phyloP scores from a whole-genome alignment of 140 eudicot genomes.

The Ambrosia hybrid region DNA sequence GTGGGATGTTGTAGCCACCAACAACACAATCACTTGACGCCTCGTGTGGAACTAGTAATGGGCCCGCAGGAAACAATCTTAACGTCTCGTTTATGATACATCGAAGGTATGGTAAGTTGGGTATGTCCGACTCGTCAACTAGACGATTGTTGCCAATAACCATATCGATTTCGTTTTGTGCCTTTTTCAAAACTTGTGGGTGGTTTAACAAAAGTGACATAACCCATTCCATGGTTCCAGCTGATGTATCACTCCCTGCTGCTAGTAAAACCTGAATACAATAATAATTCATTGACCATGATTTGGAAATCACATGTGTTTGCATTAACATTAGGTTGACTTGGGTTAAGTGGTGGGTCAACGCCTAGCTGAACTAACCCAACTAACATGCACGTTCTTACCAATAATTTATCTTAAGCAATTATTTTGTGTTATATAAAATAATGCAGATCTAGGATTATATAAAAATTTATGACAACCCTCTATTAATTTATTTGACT shows the following conservation, averaged over 20 bases:
- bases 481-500: too few relatives aligned
- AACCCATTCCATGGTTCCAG: slow-evolving; percentile 61
- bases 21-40: slow-evolving; percentile 52
- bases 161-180: slow-evolving; percentile 47
- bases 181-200: slow-evolving; percentile 41
- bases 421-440: too few relatives aligned
- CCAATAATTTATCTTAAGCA: too few relatives aligned
- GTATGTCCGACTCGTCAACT: slow-evolving; percentile 43
- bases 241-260: slow-evolving; percentile 50
- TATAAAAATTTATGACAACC: too few relatives aligned
- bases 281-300: too few relatives aligned
- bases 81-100: slow-evolving; percentile 53
- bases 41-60: slow-evolving; percentile 46
- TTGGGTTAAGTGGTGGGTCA: too few relatives aligned
- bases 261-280: slow-evolving; percentile 36
- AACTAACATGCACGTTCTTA: too few relatives aligned
- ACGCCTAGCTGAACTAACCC: too few relatives aligned
- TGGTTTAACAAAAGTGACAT: slow-evolving; percentile 43
- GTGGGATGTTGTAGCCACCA: slow-evolving; percentile 44
- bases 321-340: too few relatives aligned
- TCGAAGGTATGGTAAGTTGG: slow-evolving; percentile 46
- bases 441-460: too few relatives aligned
- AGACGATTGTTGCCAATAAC: slow-evolving; percentile 35
- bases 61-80: slow-evolving; percentile 41
- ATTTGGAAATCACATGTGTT: too few relatives aligned